These are phyloP conservation scores for Vitis riparia DNA, from an alignment of 164 flowering plant genomes.

Conservation along the genomic window DNA sequence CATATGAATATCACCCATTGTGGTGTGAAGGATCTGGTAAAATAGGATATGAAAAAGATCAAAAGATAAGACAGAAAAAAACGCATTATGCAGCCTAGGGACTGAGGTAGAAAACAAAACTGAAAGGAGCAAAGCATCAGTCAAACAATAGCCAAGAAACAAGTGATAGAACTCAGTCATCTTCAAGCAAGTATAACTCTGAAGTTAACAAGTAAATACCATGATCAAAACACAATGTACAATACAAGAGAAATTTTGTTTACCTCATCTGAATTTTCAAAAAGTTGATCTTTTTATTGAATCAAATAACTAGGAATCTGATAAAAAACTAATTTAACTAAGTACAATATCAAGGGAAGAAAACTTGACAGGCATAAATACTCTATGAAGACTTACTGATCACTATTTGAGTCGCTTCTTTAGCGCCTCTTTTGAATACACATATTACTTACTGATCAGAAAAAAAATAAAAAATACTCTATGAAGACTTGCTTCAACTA, in stretches of 20 bases:
- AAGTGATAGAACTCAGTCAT: neutral
- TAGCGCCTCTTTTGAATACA: too few species aligned
- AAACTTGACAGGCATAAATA: too few species aligned
- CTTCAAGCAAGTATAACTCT: neutral
- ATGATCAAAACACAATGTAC: neutral
- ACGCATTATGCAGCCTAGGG: neutral
- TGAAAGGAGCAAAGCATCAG: neutral
- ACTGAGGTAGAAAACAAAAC: neutral
- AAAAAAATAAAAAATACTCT: too few species aligned
- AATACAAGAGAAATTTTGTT: too few species aligned
- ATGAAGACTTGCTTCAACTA: too few species aligned
- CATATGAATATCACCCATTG: constrained; percentile 95
- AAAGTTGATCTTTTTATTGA: too few species aligned
- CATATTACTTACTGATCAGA: too few species aligned
- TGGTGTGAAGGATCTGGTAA: constrained; percentile 80
- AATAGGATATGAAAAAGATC: constrained; percentile 7
- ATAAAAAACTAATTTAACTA: neutral
- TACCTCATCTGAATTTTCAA: too few species aligned
- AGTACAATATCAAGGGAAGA: too few species aligned
- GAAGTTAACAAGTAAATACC: neutral
- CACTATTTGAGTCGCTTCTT: too few species aligned
- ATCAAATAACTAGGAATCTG: too few species aligned
- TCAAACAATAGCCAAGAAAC: neutral
- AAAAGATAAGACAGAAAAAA: neutral
- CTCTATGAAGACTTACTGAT: too few species aligned